Conservation (phyloP, 2,329 filamentous ascomycete genomes). For the Exophiala xenobiotica region DNA sequence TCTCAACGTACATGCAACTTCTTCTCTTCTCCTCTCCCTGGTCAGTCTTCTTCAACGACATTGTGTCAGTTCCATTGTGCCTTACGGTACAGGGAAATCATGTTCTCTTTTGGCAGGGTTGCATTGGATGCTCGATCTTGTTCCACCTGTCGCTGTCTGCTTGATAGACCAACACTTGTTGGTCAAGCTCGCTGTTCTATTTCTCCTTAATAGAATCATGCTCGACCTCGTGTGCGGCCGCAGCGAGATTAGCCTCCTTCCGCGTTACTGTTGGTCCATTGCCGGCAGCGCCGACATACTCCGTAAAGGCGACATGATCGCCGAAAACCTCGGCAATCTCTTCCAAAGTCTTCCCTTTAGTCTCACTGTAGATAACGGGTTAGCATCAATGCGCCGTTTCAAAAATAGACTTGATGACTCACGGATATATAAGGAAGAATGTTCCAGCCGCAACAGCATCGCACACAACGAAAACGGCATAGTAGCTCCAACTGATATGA, state of each 20-base stretch:
- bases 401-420: not conserved
- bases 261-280: not conserved
- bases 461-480: slow-evolving; percentile 1
- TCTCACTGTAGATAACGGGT: not conserved
- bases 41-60: no score
- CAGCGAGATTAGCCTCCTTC: not conserved
- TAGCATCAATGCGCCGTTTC: not conserved
- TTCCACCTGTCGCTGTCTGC: no score
- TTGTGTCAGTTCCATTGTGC: no score
- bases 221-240: not conserved
- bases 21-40: no score
- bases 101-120: no score
- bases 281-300: not conserved
- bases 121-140: no score
- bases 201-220: not conserved
- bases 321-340: slow-evolving; percentile 2
- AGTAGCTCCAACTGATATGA: slow-evolving; percentile 1
- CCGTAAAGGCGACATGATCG: slow-evolving; percentile 1
- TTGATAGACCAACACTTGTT: no score
- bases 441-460: not conserved
- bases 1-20: no score
- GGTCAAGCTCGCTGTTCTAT: no score
- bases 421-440: not conserved
- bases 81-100: no score
- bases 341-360: slow-evolving; percentile 1